Evolutionary conservation across 768 basidiomycete species (phyloP).

Genomic region (Mycena alexandri): DNA sequence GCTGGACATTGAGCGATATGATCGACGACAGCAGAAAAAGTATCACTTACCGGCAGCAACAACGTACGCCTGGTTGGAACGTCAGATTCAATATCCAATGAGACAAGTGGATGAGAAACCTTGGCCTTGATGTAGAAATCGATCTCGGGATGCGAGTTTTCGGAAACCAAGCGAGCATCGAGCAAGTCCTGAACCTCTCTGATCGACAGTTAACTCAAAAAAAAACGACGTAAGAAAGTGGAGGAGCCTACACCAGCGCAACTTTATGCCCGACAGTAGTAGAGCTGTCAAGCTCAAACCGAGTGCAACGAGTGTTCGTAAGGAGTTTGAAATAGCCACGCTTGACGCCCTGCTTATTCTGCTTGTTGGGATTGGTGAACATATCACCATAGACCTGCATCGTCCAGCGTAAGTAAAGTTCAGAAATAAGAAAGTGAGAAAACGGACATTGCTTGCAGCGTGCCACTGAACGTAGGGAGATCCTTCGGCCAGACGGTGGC

Average conservation of each 20-base stretch:
- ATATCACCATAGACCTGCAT: constrained; percentile 15
- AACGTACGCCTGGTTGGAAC: constrained; percentile 12
- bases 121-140: constrained; percentile 13
- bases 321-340: constrained; percentile 22
- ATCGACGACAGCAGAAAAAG: not conserved
- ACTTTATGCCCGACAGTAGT: not conserved
- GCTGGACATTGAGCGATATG: not conserved
- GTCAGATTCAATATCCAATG: constrained; percentile 2
- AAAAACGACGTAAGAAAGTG: constrained; percentile 1
- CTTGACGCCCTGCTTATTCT: constrained; percentile 1
- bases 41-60: constrained; percentile 15
- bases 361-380: not conserved
- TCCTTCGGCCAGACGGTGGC: constrained; percentile 7
- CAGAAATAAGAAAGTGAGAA: too few species aligned
- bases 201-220: not conserved
- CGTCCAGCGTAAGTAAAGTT: not conserved
- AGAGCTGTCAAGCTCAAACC: constrained; percentile 3
- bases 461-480: constrained; percentile 24
- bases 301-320: constrained; percentile 21
- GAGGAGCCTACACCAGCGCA: constrained; percentile 4
- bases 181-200: constrained; percentile 19
- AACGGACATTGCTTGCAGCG: not conserved
- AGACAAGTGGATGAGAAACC: constrained; percentile 3
- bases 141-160: constrained; percentile 1
- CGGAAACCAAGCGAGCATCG: constrained; percentile 8